Conservation (phyloP, 805 yeast species). For the Nakazawaea sp. region DNA sequence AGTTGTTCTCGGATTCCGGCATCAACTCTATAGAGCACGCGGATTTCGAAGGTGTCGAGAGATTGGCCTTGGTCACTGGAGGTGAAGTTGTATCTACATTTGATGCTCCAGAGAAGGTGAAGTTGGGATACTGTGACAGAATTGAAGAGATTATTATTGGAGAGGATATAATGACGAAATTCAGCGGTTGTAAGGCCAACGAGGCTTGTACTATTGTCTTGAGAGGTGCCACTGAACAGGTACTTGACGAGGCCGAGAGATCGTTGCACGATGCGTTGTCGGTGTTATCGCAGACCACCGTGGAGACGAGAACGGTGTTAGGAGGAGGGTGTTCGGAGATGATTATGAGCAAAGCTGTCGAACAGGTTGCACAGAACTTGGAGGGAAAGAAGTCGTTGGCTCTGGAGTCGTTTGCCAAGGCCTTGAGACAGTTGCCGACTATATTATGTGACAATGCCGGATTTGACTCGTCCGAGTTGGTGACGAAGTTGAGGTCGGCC, state of each 20-base stretch:
- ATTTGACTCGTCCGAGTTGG: slow-evolving; percentile 86
- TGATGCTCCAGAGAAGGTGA: slow-evolving; percentile 83
- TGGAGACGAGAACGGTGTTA: slow-evolving; percentile 82
- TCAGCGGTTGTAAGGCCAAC: slow-evolving; percentile 93
- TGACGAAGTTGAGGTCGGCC: slow-evolving; percentile 82
- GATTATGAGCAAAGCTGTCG: slow-evolving; percentile 97
- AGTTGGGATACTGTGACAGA: slow-evolving; percentile 78
- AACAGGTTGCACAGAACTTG: slow-evolving; percentile 83
- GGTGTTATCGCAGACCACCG: slow-evolving; percentile 90
- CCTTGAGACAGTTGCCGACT: slow-evolving; percentile 90
- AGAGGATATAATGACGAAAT: slow-evolving; percentile 83
- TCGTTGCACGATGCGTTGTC: slow-evolving; percentile 95
- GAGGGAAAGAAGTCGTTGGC: slow-evolving; percentile 93
- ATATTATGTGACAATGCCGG: slow-evolving; percentile 98
- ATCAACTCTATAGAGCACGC: slow-evolving; percentile 96
- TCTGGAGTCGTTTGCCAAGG: slow-evolving; percentile 89
- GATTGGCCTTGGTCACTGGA: slow-evolving; percentile 93
- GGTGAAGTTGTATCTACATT: slow-evolving; percentile 98
- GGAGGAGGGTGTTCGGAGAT: slow-evolving; percentile 91
- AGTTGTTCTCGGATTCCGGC: slow-evolving; percentile 77
- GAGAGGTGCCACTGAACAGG: slow-evolving; percentile 98
- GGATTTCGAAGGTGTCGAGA: slow-evolving; percentile 95
- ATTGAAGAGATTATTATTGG: slow-evolving; percentile 94
- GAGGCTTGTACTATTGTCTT: slow-evolving; percentile 94
- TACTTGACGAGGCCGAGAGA: slow-evolving; percentile 95